These are phyloP conservation scores for Arachis hypogaea DNA, from an alignment of 306 rosid genomes.

Conservation along the genomic window DNA sequence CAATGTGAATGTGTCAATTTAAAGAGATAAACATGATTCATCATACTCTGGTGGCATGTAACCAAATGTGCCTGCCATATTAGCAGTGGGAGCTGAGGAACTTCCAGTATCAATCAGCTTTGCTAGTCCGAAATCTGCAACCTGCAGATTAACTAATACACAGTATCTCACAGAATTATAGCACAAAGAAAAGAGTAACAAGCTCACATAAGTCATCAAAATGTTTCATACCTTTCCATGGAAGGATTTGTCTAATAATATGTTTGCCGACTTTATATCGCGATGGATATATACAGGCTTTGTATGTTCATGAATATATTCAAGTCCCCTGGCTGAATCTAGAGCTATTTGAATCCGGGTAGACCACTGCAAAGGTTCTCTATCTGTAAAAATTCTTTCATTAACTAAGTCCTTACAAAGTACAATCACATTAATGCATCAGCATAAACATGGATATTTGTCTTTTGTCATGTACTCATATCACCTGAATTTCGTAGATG, in stretches of 20 bases:
- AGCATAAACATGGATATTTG: constrained; percentile 13
- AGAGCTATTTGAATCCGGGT: constrained; percentile 83
- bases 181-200: not conserved
- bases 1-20: not conserved
- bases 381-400: constrained; percentile 45
- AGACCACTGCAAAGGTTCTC: constrained; percentile 78
- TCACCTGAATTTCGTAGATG: constrained; percentile 81
- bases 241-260: constrained; percentile 71
- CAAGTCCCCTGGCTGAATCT: constrained; percentile 94
- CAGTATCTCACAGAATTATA: not conserved
- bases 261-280: constrained; percentile 88
- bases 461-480: not conserved
- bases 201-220: constrained; percentile 5
- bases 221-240: constrained; percentile 67
- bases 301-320: constrained; percentile 91
- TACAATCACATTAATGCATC: constrained; percentile 7
- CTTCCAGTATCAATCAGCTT: constrained; percentile 80
- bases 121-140: constrained; percentile 90
- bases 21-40: not conserved
- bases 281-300: constrained; percentile 90
- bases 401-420: constrained; percentile 17
- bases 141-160: constrained; percentile 50
- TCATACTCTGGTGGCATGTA: constrained; percentile 98
- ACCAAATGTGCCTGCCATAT: constrained; percentile 89
- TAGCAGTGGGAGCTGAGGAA: constrained; percentile 55